A percentile compares a stretch with the other conserved stretches of the same genome.
These are phyloP conservation scores for Ampelomyces quisqualis DNA, from an alignment of 2,329 filamentous ascomycete species.

Conservation along the genomic window DNA sequence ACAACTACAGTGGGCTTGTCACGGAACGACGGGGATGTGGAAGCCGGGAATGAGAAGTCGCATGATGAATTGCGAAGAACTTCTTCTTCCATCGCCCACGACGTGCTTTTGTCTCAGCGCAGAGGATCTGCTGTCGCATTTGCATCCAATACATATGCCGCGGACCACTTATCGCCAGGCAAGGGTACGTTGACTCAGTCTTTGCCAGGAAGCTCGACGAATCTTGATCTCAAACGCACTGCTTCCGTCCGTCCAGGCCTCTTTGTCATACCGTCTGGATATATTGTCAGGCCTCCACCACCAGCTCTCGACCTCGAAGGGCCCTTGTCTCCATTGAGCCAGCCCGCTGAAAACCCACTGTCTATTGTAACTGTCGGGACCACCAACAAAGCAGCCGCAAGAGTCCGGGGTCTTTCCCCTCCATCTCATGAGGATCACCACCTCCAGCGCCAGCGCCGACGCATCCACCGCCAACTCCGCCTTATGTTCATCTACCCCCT, in stretches of 20 bases:
- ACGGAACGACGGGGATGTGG: constrained; percentile 1
- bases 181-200: too few relatives aligned
- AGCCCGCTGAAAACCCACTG: not conserved
- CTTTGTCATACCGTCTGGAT: constrained; percentile 9
- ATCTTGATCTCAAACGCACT: not conserved
- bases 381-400: too few relatives aligned
- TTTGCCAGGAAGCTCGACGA: constrained; percentile 6
- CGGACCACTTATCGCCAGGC: too few relatives aligned
- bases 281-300: constrained; percentile 4
- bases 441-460: constrained; percentile 47
- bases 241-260: constrained; percentile 5
- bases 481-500: constrained; percentile 75
- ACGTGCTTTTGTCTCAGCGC: constrained; percentile 11
- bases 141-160: constrained; percentile 1
- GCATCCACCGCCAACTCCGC: constrained; percentile 67
- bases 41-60: constrained; percentile 1
- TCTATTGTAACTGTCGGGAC: not conserved
- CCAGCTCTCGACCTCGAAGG: not conserved
- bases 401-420: constrained; percentile 2
- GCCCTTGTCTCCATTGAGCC: not conserved
- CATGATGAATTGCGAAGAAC: constrained; percentile 4
- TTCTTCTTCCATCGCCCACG: constrained; percentile 17
- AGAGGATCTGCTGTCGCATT: constrained; percentile 8
- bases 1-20: constrained; percentile 6
- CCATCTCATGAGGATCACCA: constrained; percentile 11